Evolutionary conservation across 2,329 filamentous ascomycete species (phyloP), one percentile per base, ranked within the genome.

Genomic region (Aspergillus sp.): DNA sequence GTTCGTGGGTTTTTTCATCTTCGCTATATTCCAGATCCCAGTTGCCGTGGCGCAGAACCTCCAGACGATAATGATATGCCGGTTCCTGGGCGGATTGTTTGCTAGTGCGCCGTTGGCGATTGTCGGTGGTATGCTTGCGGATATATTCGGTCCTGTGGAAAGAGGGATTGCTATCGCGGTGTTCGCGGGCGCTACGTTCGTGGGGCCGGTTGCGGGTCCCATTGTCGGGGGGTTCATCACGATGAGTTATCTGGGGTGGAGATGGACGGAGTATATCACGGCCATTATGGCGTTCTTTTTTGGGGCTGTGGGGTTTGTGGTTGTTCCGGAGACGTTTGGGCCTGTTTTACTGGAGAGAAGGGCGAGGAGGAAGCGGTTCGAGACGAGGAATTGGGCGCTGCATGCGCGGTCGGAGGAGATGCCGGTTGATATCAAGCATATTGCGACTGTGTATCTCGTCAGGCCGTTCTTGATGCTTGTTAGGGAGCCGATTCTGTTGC

Each of bases 251-350:
- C 78, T 86, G 0, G 82, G 83, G 28, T 87, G 85, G 84, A 76
- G 84, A 39, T 87, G 84, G 84, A 86, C 82, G 0, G 79, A 79
- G 6, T 88, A 83, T 78, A 77, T 86, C 45, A 85, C 82, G 0
- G 67, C 82, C 25, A 85, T 87, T 55, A 75, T 83, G 62, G 73
- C 74, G 0, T 68, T 68, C 2, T 69, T 77, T 41, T 78, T 84
- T 61, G 78, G 76, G 2, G 51, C 76, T 2, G 52, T 84, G 15
- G 79, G 76, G 0, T 63, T 82, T n/a, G 53, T 82, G 47, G 63
- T 81, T 32, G 72, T 85, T 0, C 80, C 79, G 0, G 85, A 87
- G 69, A 82, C 84, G 0, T 85, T 79, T 36, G 76, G 73, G 0
- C 76, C 79, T 0, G 74, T 78, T 1, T 71, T 87, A 17, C 76